These are phyloP conservation scores for Lipomyces sp. DNA, from an alignment of 805 yeast species.

Conservation along the genomic window DNA sequence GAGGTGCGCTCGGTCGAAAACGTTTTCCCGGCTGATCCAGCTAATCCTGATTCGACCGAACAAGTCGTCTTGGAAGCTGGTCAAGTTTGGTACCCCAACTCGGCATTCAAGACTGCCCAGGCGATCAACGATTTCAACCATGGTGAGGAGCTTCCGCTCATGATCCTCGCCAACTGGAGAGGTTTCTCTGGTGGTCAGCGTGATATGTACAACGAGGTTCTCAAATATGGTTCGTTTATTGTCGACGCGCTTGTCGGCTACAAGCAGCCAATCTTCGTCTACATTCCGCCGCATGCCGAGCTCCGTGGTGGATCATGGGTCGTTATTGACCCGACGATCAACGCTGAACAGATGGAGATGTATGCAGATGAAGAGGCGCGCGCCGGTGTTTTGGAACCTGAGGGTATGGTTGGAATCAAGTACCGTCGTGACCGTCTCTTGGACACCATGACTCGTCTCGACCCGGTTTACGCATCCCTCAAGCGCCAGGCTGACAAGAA, in stretches of 20 bases:
- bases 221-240: constrained; percentile 94
- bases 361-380: constrained; percentile 95
- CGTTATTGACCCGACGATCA: constrained; percentile 98
- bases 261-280: constrained; percentile 95
- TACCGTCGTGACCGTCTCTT: constrained; percentile 91
- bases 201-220: constrained; percentile 98
- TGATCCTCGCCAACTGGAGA: constrained; percentile 99
- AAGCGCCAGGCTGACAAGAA: constrained; percentile 60
- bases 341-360: constrained; percentile 98
- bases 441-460: constrained; percentile 90
- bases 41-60: constrained; percentile 94
- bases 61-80: constrained; percentile 91
- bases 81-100: constrained; percentile 99
- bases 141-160: constrained; percentile 96
- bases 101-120: constrained; percentile 98
- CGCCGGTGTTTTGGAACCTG: constrained; percentile 98
- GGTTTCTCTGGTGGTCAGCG: constrained; percentile 99
- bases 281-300: constrained; percentile 98
- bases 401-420: constrained; percentile 98
- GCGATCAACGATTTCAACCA: constrained; percentile 96
- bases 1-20: constrained; percentile 91
- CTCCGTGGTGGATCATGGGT: constrained; percentile 99
- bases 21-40: constrained; percentile 96
- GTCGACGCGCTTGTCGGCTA: constrained; percentile 96
- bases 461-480: constrained; percentile 70